A percentile compares a stretch with the other conserved stretches of the same genome.
These are phyloP conservation scores for Ustilago tritici DNA, from an alignment of 1,284 basidiomycete genomes.

Conservation along the genomic window DNA sequence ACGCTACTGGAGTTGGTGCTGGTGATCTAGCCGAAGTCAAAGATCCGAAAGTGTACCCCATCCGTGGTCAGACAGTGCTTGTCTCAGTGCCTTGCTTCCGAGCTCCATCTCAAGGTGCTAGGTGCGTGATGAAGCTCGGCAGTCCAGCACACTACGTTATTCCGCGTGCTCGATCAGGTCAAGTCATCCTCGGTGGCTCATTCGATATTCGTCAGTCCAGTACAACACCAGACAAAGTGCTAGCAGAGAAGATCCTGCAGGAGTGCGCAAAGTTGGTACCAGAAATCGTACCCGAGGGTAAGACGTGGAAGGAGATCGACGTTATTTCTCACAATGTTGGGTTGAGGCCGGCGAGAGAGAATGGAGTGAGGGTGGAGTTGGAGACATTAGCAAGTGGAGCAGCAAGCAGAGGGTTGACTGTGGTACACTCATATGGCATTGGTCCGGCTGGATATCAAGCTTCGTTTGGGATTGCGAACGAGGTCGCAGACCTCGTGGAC, in stretches of 20 bases:
- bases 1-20: conserved; percentile 71
- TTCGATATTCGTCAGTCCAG: conserved; percentile 69
- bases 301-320: conserved; percentile 49
- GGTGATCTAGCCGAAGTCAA: conserved; percentile 69
- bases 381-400: conserved; percentile 11
- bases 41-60: conserved; percentile 83
- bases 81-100: conserved; percentile 76
- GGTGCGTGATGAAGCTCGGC: conserved; percentile 54
- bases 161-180: conserved; percentile 72
- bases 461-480: conserved; percentile 62
- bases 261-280: conserved; percentile 63
- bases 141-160: conserved; percentile 73
- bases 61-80: conserved; percentile 87
- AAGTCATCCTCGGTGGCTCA: conserved; percentile 75
- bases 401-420: conserved; percentile 16
- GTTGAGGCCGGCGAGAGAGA: conserved; percentile 52
- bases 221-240: conserved; percentile 70
- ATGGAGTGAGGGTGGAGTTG: conserved; percentile 54
- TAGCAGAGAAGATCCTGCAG: conserved; percentile 72
- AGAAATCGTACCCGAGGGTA: conserved; percentile 46
- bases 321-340: conserved; percentile 60
- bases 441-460: conserved; percentile 65
- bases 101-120: conserved; percentile 9
- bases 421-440: conserved; percentile 61
- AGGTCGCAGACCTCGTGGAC: conserved; percentile 56